These are phyloP conservation scores for Coleophoma eucalyptorum DNA, from an alignment of 2,329 filamentous ascomycete genomes.

Conservation along the genomic window DNA sequence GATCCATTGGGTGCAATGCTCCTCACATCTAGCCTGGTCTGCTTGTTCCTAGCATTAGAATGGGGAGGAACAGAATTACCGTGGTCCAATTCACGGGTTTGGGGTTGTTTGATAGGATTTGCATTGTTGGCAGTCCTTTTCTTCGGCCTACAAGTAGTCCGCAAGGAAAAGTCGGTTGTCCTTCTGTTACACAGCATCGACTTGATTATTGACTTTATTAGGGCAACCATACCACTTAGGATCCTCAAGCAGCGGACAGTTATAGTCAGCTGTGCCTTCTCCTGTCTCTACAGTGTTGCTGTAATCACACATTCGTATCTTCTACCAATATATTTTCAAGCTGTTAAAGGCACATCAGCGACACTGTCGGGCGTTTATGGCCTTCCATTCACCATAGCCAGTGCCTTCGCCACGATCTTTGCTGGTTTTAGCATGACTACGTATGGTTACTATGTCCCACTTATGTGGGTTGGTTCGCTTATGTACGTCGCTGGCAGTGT, in stretches of 20 bases:
- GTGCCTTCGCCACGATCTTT: conserved; percentile 32
- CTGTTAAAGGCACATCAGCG: background rate
- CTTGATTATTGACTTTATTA: background rate
- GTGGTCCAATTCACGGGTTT: conserved; percentile 34
- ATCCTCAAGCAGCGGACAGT: conserved; percentile 1
- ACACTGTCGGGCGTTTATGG: background rate
- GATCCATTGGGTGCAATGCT: conserved; percentile 38
- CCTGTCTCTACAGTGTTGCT: background rate
- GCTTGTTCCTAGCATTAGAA: conserved; percentile 38
- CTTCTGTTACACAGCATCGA: background rate
- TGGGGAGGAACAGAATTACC: conserved; percentile 37
- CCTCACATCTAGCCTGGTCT: conserved; percentile 36
- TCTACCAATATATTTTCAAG: conserved; percentile 9
- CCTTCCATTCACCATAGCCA: conserved; percentile 10
- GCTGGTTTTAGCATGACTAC: conserved; percentile 31
- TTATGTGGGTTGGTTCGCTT: conserved; percentile 37
- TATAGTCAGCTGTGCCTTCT: background rate
- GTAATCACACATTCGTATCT: conserved; percentile 1
- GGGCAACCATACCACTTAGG: conserved; percentile 1
- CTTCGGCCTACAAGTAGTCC: conserved; percentile 8
- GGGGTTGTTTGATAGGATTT: conserved; percentile 35
- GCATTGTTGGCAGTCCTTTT: conserved; percentile 23
- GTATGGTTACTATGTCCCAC: conserved; percentile 34
- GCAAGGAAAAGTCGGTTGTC: background rate
- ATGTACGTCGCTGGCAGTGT: conserved; percentile 34